A percentile compares a stretch with the other conserved stretches of the same genome.
phyloP scores from a whole-genome alignment of 1,139 yeast genomes.

The Pichia sp. region DNA sequence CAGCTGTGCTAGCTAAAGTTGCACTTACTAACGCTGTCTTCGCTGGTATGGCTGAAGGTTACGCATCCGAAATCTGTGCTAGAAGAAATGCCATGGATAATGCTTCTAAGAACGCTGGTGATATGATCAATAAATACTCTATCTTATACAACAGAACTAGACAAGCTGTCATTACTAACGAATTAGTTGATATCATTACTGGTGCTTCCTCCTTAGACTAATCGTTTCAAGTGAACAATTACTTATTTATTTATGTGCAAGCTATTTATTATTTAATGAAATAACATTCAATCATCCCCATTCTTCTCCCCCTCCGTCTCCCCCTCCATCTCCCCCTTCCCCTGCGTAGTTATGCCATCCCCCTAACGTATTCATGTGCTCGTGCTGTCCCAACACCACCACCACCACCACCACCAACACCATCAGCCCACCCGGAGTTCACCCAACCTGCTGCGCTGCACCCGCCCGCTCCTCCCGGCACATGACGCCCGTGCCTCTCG shows the following conservation, averaged over 20 bases:
- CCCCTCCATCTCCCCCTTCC: not conserved
- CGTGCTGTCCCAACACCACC: too few species aligned
- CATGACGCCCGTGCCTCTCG: too few species aligned
- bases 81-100: slow-evolving; percentile 99
- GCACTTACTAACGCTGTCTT: slow-evolving; percentile 84
- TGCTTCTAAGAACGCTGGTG: slow-evolving; percentile 99
- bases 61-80: slow-evolving; percentile 96
- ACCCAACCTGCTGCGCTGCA: not conserved
- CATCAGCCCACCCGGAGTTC: slow-evolving; percentile 12
- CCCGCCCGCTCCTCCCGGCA: not conserved
- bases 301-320: not conserved
- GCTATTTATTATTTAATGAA: slow-evolving; percentile 1
- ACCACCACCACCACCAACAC: too few species aligned
- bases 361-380: not conserved
- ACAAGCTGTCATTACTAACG: slow-evolving; percentile 99
- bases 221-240: slow-evolving; percentile 10
- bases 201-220: slow-evolving; percentile 99
- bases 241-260: not conserved
- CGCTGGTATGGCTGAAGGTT: slow-evolving; percentile 95
- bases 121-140: slow-evolving; percentile 92
- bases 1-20: slow-evolving; percentile 66
- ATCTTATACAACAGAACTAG: slow-evolving; percentile 99
- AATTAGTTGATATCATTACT: slow-evolving; percentile 97
- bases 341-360: not conserved
- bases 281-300: too few species aligned